Percentiles rank a stretch among this genome's conserved stretches.
phyloP scores from a whole-genome alignment of 1,284 basidiomycete genomes.

The Neonothopanus nambi region DNA sequence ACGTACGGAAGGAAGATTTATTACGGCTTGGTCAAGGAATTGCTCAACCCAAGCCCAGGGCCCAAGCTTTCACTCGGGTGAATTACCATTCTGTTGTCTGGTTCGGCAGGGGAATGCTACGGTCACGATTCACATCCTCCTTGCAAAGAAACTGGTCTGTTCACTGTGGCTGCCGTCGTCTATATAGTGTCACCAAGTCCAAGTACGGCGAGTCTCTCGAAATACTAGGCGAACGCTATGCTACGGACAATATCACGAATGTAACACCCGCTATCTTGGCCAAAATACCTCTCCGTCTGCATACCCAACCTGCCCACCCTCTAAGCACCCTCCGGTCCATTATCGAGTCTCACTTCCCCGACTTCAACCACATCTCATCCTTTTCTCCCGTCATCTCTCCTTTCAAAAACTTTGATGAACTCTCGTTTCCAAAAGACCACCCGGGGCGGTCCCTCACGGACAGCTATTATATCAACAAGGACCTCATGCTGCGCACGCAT shows the following conservation, averaged over 20 bases:
- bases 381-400: constrained; percentile 90
- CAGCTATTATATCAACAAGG: constrained; percentile 93
- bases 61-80: too few species aligned
- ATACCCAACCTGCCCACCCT: constrained; percentile 80
- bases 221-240: constrained; percentile 63
- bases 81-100: too few species aligned
- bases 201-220: constrained; percentile 29
- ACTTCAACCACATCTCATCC: constrained; percentile 69
- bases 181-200: constrained; percentile 12
- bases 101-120: background rate
- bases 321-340: constrained; percentile 82
- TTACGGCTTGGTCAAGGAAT: too few species aligned
- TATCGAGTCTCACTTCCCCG: constrained; percentile 83
- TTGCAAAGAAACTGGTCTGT: constrained; percentile 3
- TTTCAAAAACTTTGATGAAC: constrained; percentile 94
- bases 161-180: constrained; percentile 3
- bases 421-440: constrained; percentile 93
- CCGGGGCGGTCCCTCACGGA: constrained; percentile 90
- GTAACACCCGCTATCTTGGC: constrained; percentile 82
- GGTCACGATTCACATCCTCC: background rate
- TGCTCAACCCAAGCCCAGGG: too few species aligned
- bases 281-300: constrained; percentile 73
- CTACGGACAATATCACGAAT: constrained; percentile 82
- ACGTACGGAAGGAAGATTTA: too few species aligned
- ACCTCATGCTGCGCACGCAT: constrained; percentile 93